Percentiles rank a stretch among this genome's conserved stretches.
phyloP scores from a whole-genome alignment of 2,329 filamentous ascomycete genomes.

The Trichoderma citrinoviride region DNA sequence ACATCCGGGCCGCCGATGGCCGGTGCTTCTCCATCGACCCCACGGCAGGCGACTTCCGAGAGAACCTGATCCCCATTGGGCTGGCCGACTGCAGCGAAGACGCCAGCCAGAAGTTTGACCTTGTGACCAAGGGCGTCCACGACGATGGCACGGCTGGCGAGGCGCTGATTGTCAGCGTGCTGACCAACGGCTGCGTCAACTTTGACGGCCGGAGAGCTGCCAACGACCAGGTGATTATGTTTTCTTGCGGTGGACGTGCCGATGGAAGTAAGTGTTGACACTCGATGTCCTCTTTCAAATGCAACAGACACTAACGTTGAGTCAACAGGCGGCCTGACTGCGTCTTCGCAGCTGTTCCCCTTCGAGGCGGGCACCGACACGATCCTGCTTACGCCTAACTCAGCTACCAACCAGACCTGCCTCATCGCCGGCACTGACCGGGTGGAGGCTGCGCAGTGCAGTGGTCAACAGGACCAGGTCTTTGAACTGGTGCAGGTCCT shows the following conservation, averaged over 20 bases:
- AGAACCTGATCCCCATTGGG: conserved; percentile 51
- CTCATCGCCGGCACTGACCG: conserved; percentile 24
- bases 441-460: conserved; percentile 31
- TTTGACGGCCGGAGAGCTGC: conserved; percentile 45
- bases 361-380: conserved; percentile 41
- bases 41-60: conserved; percentile 52
- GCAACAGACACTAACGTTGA: not conserved
- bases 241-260: conserved; percentile 52
- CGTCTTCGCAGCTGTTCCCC: conserved; percentile 49
- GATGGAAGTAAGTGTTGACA: conserved; percentile 40
- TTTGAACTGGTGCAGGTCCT: conserved; percentile 25
- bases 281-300: conserved; percentile 21
- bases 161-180: conserved; percentile 47
- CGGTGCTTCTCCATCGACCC: conserved; percentile 52
- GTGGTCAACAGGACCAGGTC: conserved; percentile 26
- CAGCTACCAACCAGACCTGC: conserved; percentile 37
- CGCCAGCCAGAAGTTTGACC: conserved; percentile 49
- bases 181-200: conserved; percentile 53
- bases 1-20: conserved; percentile 48
- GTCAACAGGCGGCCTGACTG: conserved; percentile 42
- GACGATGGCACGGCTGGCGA: conserved; percentile 43
- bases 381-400: conserved; percentile 46
- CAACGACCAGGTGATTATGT: conserved; percentile 49
- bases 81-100: conserved; percentile 45
- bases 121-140: conserved; percentile 50